Base-by-base conservation (phyloP, 345 rosid genomes). In the Pistacia integerrima region DNA sequence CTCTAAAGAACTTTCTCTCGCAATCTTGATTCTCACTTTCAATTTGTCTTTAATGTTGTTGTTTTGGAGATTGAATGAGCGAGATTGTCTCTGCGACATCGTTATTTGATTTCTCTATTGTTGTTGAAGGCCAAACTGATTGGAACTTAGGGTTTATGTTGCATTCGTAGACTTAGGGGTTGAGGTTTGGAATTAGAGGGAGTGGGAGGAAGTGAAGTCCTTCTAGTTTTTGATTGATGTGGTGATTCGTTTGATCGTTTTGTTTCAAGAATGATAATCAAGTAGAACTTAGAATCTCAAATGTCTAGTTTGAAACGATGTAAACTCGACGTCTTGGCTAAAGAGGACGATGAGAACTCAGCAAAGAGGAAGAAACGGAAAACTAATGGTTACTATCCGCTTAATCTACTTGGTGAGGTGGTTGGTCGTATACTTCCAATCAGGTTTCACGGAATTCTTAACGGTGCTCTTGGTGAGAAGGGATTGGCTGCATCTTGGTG, bases 301-400 rank as follows among this genome's bases (percentile, higher is more conserved):
- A 85, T 91, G 94, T 97, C 89, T 88, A 82, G 93, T 83, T 80
- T 88, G 54, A 93, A 92, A 82, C 88, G 99, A 75, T 84, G 92
- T 69, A 90, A 77, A 60, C 83, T 82, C 84, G 83, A 86, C 22
- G 84, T 74, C 80, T 81, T 89, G 52, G 70, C 59, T 0, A 82
- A 70, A 44, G 91, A 86, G 14, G 89, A 88, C 65, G 92, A 85
- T 16, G 91, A 83, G 17, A 77, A 66, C 76, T 74, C 80, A 14
- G 72, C 78, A 36, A 57, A 76, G 73, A 74, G 84, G 77, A 93
- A 90, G 89, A 95, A 83, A 86, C 84, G 84, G 59, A 96, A 85
- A 77, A 69, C 83, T 8, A 85, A 85, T 33, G 85, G 85, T 25
- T 92, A 89, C 82, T 94, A 89, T 56, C 97, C 97, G 49, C 79